Base-by-base conservation (phyloP, 2,329 filamentous ascomycete genomes). In the Talaromyces sp. region DNA sequence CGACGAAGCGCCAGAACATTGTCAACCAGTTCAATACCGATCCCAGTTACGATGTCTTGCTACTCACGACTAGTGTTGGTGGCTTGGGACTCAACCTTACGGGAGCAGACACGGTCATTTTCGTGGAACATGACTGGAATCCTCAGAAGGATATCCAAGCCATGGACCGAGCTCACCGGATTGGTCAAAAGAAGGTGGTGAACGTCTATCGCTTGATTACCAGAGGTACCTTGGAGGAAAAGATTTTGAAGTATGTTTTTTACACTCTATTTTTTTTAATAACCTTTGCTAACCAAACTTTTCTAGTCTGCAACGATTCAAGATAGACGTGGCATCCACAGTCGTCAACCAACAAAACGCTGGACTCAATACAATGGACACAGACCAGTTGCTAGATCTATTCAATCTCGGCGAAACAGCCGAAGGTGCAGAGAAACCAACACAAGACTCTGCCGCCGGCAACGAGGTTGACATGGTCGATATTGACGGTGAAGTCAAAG, bases 101-200 rank as follows among this genome's bases (percentile, higher is more conserved):
- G 0, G 95, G 95, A 67, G 95, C 95, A 3, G 95, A 99, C 76
- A 99, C 95, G 0, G 95, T 99, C 75, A 99, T 99, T 69, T 99
- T 99, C 71, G 96, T 99, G 32, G 95, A 99, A 77, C 96, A 99
- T 76, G 95, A 99, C 76, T 99, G 95, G 95, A 99, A 99, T 73
- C 95, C 95, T 33, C 95, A 99, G 74, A 96, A 96, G 76, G 95
- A 99, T 77, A 86, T 99, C 67, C 95, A 99, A 73, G 95, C 95
- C 67, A 99, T 99, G 95, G 95, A 99, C 73, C 92, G 95, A 63
- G 95, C 95, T 9, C 95, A 99, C 81, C 88, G 95, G 68, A 98
- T 99, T 70, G 95, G 95, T 1, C 95, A 99, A 80, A 99, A 99
- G 86, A 99, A 98, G 84, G 95, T 98, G 42, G 95, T 99, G 68